phyloP scores from a whole-genome alignment of 2,329 filamentous ascomycete species.

The Trichoderma harzianum region DNA sequence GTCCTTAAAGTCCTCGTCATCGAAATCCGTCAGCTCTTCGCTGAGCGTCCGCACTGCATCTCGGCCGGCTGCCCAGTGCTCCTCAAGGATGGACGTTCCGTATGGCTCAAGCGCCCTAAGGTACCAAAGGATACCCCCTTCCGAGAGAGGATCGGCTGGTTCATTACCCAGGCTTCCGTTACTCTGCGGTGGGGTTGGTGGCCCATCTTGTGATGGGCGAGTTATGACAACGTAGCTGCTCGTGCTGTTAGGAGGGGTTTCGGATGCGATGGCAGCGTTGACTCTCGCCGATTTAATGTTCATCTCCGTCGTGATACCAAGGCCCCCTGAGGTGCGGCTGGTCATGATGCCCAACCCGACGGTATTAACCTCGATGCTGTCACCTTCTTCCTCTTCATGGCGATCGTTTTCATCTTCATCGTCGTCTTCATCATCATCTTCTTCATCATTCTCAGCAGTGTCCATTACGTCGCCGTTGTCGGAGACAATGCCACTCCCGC shows the following conservation, averaged over 20 bases:
- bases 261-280: slow-evolving; percentile 29
- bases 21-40: slow-evolving; percentile 86
- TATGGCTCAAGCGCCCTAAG: slow-evolving; percentile 73
- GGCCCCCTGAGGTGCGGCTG: slow-evolving; percentile 15
- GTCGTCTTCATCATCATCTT: slow-evolving; percentile 42
- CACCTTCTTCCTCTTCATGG: slow-evolving; percentile 36
- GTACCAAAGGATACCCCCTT: slow-evolving; percentile 87
- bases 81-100: slow-evolving; percentile 76
- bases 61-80: slow-evolving; percentile 60
- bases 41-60: slow-evolving; percentile 67
- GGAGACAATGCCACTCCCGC: slow-evolving; percentile 9
- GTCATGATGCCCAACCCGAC: slow-evolving; percentile 33
- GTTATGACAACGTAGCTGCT: slow-evolving; percentile 41
- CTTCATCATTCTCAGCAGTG: slow-evolving; percentile 37
- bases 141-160: slow-evolving; percentile 53
- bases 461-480: slow-evolving; percentile 36
- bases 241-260: slow-evolving; percentile 49
- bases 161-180: slow-evolving; percentile 55
- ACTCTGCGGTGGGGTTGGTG: slow-evolving; percentile 66
- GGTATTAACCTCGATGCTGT: slow-evolving; percentile 47
- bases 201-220: slow-evolving; percentile 37
- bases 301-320: slow-evolving; percentile 25
- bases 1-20: slow-evolving; percentile 82
- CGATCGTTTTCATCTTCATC: slow-evolving; percentile 36
- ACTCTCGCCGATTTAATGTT: slow-evolving; percentile 26